Conservation (phyloP, 345 rosid species). For the Hibiscus trionum region DNA sequence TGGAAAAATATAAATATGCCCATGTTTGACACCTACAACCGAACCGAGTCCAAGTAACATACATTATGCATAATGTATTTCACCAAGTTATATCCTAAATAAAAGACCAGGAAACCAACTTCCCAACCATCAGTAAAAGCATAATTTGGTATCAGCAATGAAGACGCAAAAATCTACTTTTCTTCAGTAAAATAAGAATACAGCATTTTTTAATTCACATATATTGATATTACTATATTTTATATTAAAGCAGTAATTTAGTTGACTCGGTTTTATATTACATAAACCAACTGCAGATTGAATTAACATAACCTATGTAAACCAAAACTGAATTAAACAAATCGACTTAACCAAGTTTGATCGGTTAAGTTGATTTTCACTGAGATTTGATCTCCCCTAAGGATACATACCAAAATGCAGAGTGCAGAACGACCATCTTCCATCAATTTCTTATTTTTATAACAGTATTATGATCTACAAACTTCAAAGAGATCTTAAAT, state of each 20-base stretch:
- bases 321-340: neutral
- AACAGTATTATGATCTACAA: neutral
- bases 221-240: neutral
- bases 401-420: neutral
- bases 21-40: neutral
- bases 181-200: neutral
- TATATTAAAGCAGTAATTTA: neutral
- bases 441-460: neutral
- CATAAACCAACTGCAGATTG: neutral
- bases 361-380: neutral
- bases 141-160: slow-evolving; percentile 3
- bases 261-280: neutral
- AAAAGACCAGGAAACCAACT: neutral
- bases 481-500: neutral
- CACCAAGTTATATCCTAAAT: neutral
- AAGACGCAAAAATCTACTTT: neutral
- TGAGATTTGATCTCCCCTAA: neutral
- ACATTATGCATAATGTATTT: neutral
- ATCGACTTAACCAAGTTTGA: neutral
- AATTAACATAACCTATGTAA: neutral
- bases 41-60: neutral
- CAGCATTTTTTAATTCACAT: neutral
- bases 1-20: neutral
- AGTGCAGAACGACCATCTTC: neutral
- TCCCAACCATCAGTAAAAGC: neutral